phyloP scores from a whole-genome alignment of 2,329 filamentous ascomycete genomes.

The Calonectria pseudoreteaudii region DNA sequence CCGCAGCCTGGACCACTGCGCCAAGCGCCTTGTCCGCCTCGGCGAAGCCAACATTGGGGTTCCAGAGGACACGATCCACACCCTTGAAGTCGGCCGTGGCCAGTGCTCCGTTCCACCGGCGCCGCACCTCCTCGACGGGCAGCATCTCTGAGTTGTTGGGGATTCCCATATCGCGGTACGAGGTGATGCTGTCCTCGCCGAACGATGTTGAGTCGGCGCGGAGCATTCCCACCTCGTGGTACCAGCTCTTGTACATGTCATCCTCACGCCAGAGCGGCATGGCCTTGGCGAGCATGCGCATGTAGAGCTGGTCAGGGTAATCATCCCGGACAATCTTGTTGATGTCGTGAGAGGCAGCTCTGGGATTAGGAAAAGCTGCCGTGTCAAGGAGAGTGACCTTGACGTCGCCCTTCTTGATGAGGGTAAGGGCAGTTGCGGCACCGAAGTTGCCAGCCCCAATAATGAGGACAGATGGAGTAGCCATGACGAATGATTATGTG shows the following conservation, averaged over 20 bases:
- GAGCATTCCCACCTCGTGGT: constrained; percentile 69
- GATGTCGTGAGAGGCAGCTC: constrained; percentile 60
- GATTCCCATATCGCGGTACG: constrained; percentile 51
- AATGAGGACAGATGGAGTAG: constrained; percentile 48
- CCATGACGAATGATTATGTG: constrained; percentile 17
- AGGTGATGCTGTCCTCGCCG: constrained; percentile 56
- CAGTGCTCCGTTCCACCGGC: constrained; percentile 68
- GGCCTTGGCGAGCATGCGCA: constrained; percentile 53
- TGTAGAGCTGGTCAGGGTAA: constrained; percentile 55
- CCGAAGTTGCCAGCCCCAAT: constrained; percentile 59
- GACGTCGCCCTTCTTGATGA: constrained; percentile 44
- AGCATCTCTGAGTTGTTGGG: constrained; percentile 55
- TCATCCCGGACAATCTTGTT: constrained; percentile 59
- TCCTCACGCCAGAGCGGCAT: constrained; percentile 56
- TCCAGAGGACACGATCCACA: constrained; percentile 66
- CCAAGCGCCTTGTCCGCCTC: constrained; percentile 68
- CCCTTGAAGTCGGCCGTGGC: constrained; percentile 67
- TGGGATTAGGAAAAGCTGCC: constrained; percentile 50
- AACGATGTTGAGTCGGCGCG: constrained; percentile 55
- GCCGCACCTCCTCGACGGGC: constrained; percentile 63
- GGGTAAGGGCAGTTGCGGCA: constrained; percentile 54
- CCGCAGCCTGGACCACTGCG: constrained; percentile 63
- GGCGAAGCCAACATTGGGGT: constrained; percentile 70
- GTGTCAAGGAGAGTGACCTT: constrained; percentile 53
- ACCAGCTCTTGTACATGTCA: constrained; percentile 63